These are phyloP conservation scores for Lepidopterella palustris DNA, from an alignment of 495 filamentous ascomycete species.

Conservation along the genomic window DNA sequence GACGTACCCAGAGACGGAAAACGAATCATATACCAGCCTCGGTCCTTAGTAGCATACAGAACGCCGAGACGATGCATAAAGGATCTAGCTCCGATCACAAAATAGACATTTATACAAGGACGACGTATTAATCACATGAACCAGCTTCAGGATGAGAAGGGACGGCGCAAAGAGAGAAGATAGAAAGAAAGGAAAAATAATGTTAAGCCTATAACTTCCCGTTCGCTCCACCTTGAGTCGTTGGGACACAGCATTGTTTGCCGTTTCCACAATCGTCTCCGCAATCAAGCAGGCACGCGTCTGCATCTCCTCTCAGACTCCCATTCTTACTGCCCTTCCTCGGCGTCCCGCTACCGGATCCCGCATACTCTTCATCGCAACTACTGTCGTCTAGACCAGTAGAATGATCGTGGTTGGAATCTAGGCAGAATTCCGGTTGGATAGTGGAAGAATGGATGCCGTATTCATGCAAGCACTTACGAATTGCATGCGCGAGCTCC, in stretches of 20 bases:
- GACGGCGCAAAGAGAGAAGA: not conserved
- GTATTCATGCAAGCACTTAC: constrained; percentile 84
- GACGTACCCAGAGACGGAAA: too few species aligned
- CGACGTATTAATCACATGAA: too few species aligned
- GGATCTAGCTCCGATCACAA: too few species aligned
- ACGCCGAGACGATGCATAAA: not conserved
- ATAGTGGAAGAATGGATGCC: constrained; percentile 98
- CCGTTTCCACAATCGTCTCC: constrained; percentile 69
- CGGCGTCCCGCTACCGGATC: constrained; percentile 28
- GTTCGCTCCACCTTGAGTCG: not conserved
- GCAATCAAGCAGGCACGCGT: constrained; percentile 76
- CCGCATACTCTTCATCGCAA: constrained; percentile 28
- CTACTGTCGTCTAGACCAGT: constrained; percentile 20
- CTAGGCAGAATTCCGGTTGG: constrained; percentile 83
- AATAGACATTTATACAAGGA: too few species aligned
- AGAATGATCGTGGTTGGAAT: constrained; percentile 47
- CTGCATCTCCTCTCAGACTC: constrained; percentile 49
- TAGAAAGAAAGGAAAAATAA: not conserved
- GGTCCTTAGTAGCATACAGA: not conserved
- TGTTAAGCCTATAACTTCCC: not conserved
- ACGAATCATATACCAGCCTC: not conserved
- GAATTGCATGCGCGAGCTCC: constrained; percentile 70
- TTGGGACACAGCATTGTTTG: constrained; percentile 61
- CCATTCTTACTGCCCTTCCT: constrained; percentile 39
- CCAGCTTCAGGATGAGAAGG: not conserved